A percentile compares a stretch with the other conserved stretches of the same genome.
These are phyloP conservation scores for Nakataea oryzae DNA, from an alignment of 2,329 filamentous ascomycete species.

Conservation along the genomic window DNA sequence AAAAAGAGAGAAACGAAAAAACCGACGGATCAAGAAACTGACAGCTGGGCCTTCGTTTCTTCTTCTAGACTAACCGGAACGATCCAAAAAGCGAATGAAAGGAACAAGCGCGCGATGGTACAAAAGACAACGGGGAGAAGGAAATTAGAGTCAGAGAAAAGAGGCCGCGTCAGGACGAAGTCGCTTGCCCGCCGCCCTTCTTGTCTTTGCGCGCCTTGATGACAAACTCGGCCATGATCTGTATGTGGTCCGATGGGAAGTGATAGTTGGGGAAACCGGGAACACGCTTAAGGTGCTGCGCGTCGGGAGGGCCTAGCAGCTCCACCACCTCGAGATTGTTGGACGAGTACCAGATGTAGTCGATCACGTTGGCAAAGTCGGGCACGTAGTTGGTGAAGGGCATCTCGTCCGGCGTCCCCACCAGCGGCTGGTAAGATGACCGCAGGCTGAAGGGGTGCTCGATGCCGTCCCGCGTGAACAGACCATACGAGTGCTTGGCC, in stretches of 20 bases:
- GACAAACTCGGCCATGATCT: slow-evolving; percentile 79
- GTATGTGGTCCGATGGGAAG: slow-evolving; percentile 87
- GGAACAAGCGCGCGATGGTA: neutral
- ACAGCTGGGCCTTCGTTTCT: neutral
- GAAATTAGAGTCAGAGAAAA: neutral
- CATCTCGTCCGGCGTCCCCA: slow-evolving; percentile 73
- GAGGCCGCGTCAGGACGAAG: neutral
- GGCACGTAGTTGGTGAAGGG: slow-evolving; percentile 96
- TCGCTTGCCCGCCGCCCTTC: slow-evolving; percentile 29
- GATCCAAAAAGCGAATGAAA: neutral
- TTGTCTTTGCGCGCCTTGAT: slow-evolving; percentile 82
- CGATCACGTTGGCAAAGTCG: slow-evolving; percentile 82
- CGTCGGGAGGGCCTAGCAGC: slow-evolving; percentile 77
- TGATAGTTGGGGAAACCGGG: slow-evolving; percentile 91
- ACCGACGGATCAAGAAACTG: neutral
- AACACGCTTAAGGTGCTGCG: slow-evolving; percentile 73
- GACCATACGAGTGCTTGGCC: slow-evolving; percentile 74
- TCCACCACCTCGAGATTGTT: slow-evolving; percentile 78
- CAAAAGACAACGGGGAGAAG: neutral
- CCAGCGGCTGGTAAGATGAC: slow-evolving; percentile 76
- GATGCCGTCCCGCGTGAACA: slow-evolving; percentile 86
- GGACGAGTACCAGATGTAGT: slow-evolving; percentile 97
- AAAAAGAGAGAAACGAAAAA: neutral
- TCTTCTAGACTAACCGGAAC: neutral
- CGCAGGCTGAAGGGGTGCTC: slow-evolving; percentile 90